These are phyloP conservation scores for Tripterygium wilfordii DNA, from an alignment of 177 flowering plant genomes.

Conservation along the genomic window DNA sequence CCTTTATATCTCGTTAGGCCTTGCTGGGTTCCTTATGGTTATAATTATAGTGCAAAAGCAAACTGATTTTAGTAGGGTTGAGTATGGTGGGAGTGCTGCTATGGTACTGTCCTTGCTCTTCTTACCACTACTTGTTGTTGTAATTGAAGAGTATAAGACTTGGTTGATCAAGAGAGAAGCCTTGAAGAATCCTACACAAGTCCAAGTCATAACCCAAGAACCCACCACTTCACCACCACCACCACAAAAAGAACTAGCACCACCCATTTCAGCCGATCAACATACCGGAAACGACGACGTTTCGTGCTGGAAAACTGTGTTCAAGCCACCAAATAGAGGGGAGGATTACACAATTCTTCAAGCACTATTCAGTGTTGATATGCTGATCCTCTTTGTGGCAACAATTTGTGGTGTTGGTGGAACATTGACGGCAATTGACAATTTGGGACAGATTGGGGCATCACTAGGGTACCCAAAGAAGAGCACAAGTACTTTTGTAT, in stretches of 20 bases:
- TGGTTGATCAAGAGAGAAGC: conserved; percentile 13
- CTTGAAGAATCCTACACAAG: conserved; percentile 2
- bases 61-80: conserved; percentile 6
- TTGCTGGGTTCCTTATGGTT: conserved; percentile 34
- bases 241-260: background rate
- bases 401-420: conserved; percentile 63
- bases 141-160: conserved; percentile 23
- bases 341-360: conserved; percentile 79
- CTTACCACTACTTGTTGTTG: conserved; percentile 28
- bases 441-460: conserved; percentile 66
- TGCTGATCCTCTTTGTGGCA: conserved; percentile 54
- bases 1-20: conserved; percentile 29
- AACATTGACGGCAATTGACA: conserved; percentile 71
- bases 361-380: conserved; percentile 64
- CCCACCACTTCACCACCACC: background rate
- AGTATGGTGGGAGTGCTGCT: conserved; percentile 27
- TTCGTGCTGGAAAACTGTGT: conserved; percentile 32
- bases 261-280: background rate
- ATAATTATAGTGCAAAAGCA: conserved; percentile 26
- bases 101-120: conserved; percentile 28
- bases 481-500: conserved; percentile 59
- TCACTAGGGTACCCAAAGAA: conserved; percentile 47
- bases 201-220: conserved; percentile 16
- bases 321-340: conserved; percentile 50
- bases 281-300: background rate